A percentile compares a stretch with the other conserved stretches of the same genome.
These are phyloP conservation scores for Backusella sp. DNA, from an alignment of 192 early-diverging fungal genomes.

Conservation along the genomic window DNA sequence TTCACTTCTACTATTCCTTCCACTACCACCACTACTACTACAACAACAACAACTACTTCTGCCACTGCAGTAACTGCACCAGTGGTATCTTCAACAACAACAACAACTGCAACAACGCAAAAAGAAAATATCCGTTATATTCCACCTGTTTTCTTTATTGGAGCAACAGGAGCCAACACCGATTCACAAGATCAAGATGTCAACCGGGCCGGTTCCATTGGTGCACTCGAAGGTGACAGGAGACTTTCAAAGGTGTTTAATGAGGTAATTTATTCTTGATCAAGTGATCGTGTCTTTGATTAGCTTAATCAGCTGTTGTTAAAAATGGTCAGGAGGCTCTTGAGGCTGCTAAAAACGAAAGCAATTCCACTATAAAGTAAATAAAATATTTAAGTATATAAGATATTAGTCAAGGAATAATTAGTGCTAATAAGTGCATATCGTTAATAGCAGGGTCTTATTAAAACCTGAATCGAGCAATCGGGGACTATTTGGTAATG, in stretches of 20 bases:
- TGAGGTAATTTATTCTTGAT: not conserved
- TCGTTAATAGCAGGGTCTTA: not conserved
- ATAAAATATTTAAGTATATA: not conserved
- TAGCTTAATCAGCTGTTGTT: not conserved
- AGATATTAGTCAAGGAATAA: not conserved
- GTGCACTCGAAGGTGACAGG: not conserved
- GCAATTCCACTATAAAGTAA: not conserved
- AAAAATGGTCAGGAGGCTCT: not conserved
- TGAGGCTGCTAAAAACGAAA: not conserved
- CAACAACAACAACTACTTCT: not conserved
- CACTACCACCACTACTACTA: not conserved
- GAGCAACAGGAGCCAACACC: not conserved
- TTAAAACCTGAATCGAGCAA: not conserved
- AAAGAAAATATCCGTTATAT: not conserved
- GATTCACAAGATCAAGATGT: not conserved
- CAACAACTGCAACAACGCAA: not conserved
- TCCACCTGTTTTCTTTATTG: not conserved
- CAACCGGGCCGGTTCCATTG: not conserved
- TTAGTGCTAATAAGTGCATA: not conserved
- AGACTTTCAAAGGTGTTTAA: not conserved
- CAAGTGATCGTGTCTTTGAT: not conserved
- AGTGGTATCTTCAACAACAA: not conserved
- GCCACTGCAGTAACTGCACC: not conserved
- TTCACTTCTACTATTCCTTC: not conserved
- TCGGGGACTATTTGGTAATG: not conserved